Evolutionary conservation across 768 basidiomycete genomes (phyloP).

Genomic region (Macrolepiota dolichaula): DNA sequence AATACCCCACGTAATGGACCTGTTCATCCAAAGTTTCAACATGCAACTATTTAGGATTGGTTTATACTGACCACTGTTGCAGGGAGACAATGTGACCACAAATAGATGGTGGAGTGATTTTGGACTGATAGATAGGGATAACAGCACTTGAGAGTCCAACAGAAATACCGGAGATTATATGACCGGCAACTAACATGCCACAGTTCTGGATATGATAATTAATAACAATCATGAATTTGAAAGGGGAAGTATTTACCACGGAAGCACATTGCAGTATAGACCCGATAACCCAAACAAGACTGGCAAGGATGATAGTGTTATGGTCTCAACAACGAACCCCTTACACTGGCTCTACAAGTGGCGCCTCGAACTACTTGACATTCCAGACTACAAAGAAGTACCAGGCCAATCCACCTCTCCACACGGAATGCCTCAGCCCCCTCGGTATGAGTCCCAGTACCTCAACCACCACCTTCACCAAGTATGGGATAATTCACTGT

Average conservation of each 20-base stretch:
- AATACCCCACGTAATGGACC: constrained; percentile 76
- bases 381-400: no score
- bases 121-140: constrained; percentile 74
- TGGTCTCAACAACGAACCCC: no score
- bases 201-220: constrained; percentile 41
- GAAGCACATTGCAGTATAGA: constrained; percentile 68
- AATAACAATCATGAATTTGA: background rate
- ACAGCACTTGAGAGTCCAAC: constrained; percentile 65
- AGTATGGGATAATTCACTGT: no score
- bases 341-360: no score
- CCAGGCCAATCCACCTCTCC: no score
- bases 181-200: constrained; percentile 72
- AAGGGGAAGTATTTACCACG: constrained; percentile 25
- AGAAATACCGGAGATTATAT: constrained; percentile 64
- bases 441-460: no score
- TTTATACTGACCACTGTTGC: constrained; percentile 56
- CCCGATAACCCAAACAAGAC: constrained; percentile 71
- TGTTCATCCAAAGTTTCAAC: constrained; percentile 6
- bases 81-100: constrained; percentile 74
- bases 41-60: background rate
- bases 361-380: no score
- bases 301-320: constrained; percentile 65
- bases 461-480: no score
- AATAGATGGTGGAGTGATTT: constrained; percentile 68
- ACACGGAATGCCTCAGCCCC: no score